A percentile compares a stretch with the other conserved stretches of the same genome.
These are phyloP conservation scores for Syzygium aqueum DNA, from an alignment of 345 rosid genomes.

Conservation along the genomic window DNA sequence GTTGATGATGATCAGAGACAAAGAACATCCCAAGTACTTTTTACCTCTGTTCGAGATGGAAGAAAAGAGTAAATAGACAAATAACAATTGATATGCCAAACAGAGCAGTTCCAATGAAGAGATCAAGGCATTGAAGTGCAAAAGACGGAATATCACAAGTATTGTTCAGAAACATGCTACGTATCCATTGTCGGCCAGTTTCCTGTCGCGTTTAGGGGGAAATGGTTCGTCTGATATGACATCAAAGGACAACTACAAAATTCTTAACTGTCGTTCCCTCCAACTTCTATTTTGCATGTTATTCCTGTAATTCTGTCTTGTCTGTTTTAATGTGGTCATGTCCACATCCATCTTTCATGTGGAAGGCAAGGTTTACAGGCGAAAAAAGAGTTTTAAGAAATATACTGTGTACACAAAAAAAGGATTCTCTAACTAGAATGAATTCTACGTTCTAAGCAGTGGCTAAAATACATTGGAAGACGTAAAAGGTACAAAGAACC, in stretches of 20 bases:
- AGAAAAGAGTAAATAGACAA: not conserved
- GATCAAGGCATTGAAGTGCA: not conserved
- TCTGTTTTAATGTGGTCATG: not conserved
- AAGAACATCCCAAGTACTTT: constrained; percentile 69
- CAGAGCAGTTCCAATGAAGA: not conserved
- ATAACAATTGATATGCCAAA: not conserved
- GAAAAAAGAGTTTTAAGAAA: not conserved
- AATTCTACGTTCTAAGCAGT: not conserved
- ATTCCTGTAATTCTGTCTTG: not conserved
- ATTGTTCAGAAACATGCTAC: not conserved
- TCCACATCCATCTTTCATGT: not conserved
- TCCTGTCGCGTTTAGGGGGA: not conserved
- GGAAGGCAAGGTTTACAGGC: not conserved
- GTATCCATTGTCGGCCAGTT: not conserved
- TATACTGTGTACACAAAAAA: not conserved
- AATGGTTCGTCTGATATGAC: not conserved
- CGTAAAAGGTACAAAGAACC: not conserved
- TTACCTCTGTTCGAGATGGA: constrained; percentile 37
- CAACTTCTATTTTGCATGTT: not conserved
- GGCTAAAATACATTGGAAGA: not conserved
- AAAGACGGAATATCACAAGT: not conserved
- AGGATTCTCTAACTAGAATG: not conserved
- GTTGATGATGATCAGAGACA: constrained; percentile 79
- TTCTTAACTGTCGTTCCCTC: not conserved
- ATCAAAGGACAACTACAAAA: not conserved